Percentiles rank a stretch among this genome's conserved stretches.
These are phyloP conservation scores for Lagerstroemia speciosa DNA, from an alignment of 345 rosid genomes.

Conservation along the genomic window DNA sequence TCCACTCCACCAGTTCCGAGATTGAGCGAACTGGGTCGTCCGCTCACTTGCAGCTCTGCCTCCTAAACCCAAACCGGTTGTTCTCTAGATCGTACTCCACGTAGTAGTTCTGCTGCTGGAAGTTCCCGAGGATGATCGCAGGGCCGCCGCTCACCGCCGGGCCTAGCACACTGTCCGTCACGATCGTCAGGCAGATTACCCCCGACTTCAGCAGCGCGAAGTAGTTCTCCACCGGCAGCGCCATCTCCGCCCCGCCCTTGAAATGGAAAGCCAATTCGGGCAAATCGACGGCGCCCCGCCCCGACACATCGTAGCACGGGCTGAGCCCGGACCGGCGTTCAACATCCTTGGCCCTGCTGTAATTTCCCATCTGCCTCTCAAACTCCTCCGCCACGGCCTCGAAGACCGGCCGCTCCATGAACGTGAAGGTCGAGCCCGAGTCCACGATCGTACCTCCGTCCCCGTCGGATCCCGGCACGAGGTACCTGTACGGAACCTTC, in stretches of 20 bases:
- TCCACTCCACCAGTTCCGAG: neutral
- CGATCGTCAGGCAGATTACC: slow-evolving; percentile 40
- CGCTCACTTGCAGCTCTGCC: slow-evolving; percentile 28
- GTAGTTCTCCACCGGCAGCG: slow-evolving; percentile 51
- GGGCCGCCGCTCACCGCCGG: slow-evolving; percentile 38
- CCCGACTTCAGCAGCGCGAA: slow-evolving; percentile 26
- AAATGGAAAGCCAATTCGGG: slow-evolving; percentile 56
- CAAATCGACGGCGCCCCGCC: slow-evolving; percentile 14
- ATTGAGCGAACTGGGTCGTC: neutral
- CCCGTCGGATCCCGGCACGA: slow-evolving; percentile 53
- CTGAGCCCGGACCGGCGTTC: slow-evolving; percentile 49
- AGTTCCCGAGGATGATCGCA: slow-evolving; percentile 70
- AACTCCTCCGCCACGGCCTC: slow-evolving; percentile 48
- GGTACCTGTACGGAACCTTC: slow-evolving; percentile 49
- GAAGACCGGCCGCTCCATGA: slow-evolving; percentile 58
- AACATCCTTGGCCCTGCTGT: slow-evolving; percentile 23
- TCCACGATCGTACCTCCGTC: slow-evolving; percentile 79
- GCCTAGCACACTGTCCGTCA: slow-evolving; percentile 22
- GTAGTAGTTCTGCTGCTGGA: slow-evolving; percentile 71
- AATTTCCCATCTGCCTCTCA: slow-evolving; percentile 49
- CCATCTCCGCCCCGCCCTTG: slow-evolving; percentile 81
- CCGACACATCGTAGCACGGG: slow-evolving; percentile 62
- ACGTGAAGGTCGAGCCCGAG: slow-evolving; percentile 84
- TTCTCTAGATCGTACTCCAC: slow-evolving; percentile 69
- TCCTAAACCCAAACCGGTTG: slow-evolving; percentile 60